Evolutionary conservation across 2,329 filamentous ascomycete genomes (phyloP), one percentile per base, ranked within the genome.

Genomic region (Venturia pyrina): DNA sequence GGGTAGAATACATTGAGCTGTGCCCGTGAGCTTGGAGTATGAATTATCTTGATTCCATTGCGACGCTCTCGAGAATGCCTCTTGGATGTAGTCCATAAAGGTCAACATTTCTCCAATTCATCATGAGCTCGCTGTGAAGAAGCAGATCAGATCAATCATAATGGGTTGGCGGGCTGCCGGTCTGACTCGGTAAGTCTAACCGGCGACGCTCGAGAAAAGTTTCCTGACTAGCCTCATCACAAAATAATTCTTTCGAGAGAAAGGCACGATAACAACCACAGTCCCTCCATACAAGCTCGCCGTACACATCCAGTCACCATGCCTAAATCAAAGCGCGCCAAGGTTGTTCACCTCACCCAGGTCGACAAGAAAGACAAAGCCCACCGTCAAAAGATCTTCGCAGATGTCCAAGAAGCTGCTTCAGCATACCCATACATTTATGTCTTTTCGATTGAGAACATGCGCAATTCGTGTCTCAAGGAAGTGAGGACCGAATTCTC

Each of bases 401-500:
- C 89, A 78, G 91, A 90, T 77, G 89, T 99, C 70, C 91, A 92
- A 77, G 88, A 93, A 76, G 88, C 87, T 73, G 83, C 96, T 68
- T 89, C 92, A 75, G 82, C 90, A 74, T 96, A 93, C 83, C 86
- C 92, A 78, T 87, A 93, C 82, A 89, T 93, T 80, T 96, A 96
- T 79, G 90, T 97, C 75, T 96, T 99, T 77, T 85, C 85, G 73
- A 88, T 99, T 71, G 90, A 96, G 75, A 97, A 98, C 82, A 96
- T 96, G 91, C 91, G 95, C 77, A 99, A 99, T 81, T 96, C 88
- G 72, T 93, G 96, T 78, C 81, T 98, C 73, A 96, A 97, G 81
- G 87, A 91, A 73, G 90, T 98, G 71, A 88, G 93, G 71, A 85
- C 87, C 70, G 89, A 96, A 73, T 87, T 97, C 71, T 83, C 83